Conservation (phyloP, 495 filamentous ascomycete species). For the Aspergillus haitiensis region DNA sequence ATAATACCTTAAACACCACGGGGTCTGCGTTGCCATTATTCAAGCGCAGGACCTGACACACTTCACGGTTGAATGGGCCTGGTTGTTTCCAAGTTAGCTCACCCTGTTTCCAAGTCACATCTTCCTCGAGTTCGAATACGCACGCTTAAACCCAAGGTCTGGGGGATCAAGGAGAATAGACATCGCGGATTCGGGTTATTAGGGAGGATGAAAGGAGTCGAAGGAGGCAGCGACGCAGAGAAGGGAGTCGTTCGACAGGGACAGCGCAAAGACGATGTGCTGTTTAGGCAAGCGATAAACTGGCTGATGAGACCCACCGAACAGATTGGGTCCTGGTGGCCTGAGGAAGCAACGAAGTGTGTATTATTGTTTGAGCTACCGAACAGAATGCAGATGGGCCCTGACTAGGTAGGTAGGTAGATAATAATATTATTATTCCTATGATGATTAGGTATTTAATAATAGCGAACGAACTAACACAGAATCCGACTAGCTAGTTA, state of each 20-base stretch:
- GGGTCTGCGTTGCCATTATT: constrained; percentile 75
- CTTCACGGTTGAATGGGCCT: constrained; percentile 94
- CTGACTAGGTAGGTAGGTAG: background rate
- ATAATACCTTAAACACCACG: constrained; percentile 89
- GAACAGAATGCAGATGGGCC: constrained; percentile 6
- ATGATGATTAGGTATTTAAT: background rate
- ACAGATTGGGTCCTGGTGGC: constrained; percentile 3
- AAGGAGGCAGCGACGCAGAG: constrained; percentile 21
- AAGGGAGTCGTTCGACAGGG: constrained; percentile 20
- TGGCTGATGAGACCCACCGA: constrained; percentile 12
- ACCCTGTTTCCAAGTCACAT: background rate
- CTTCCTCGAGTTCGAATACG: constrained; percentile 34
- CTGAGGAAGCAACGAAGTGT: constrained; percentile 1
- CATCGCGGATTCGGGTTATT: constrained; percentile 57
- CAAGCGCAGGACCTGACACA: constrained; percentile 78
- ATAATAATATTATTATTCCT: constrained; percentile 1
- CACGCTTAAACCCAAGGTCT: constrained; percentile 93
- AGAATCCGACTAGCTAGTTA: constrained; percentile 19
- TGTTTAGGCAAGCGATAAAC: constrained; percentile 26
- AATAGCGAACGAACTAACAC: constrained; percentile 4
- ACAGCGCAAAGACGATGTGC: constrained; percentile 14
- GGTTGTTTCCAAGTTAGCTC: constrained; percentile 11
- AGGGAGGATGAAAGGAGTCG: constrained; percentile 2
- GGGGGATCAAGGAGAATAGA: constrained; percentile 88
- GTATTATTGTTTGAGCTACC: constrained; percentile 7